phyloP scores from a whole-genome alignment of 371 early-diverging fungal genomes.

The Coemansia sp. region DNA sequence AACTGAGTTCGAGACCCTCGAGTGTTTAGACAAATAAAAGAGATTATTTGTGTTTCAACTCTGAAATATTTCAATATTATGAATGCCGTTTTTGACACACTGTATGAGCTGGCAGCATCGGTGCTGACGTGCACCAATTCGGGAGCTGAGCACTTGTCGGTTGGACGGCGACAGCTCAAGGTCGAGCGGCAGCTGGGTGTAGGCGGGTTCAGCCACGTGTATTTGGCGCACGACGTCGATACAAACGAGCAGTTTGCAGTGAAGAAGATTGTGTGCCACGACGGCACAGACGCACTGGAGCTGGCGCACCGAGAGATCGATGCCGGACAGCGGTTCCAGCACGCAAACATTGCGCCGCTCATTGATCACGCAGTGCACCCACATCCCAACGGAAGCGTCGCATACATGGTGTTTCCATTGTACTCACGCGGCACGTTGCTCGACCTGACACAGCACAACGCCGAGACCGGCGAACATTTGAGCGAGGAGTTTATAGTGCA shows the following conservation, averaged over 20 bases:
- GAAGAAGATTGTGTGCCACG: slow-evolving; percentile 69
- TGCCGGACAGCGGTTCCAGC: slow-evolving; percentile 62
- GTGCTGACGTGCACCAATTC: neutral
- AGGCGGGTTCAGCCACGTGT: slow-evolving; percentile 74
- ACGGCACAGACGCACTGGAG: slow-evolving; percentile 59
- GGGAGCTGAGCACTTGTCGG: neutral
- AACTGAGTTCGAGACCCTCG: too few species aligned
- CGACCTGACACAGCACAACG: slow-evolving; percentile 62
- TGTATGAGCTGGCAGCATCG: neutral
- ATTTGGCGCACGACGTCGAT: slow-evolving; percentile 64
- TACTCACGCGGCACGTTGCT: slow-evolving; percentile 60
- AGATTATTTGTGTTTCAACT: too few species aligned
- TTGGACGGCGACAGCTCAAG: slow-evolving; percentile 10
- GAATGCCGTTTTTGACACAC: neutral
- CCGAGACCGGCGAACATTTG: slow-evolving; percentile 57
- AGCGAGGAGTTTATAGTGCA: slow-evolving; percentile 61
- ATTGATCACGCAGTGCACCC: slow-evolving; percentile 4
- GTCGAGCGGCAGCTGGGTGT: slow-evolving; percentile 26
- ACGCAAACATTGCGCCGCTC: slow-evolving; percentile 63
- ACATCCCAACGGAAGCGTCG: neutral
- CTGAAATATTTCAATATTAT: neutral
- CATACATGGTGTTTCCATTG: slow-evolving; percentile 45
- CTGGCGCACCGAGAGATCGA: slow-evolving; percentile 69
- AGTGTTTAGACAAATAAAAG: too few species aligned
- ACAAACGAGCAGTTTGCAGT: slow-evolving; percentile 61